These are phyloP conservation scores for Penicillium sp. DNA, from an alignment of 2,329 filamentous ascomycete genomes.

Conservation along the genomic window DNA sequence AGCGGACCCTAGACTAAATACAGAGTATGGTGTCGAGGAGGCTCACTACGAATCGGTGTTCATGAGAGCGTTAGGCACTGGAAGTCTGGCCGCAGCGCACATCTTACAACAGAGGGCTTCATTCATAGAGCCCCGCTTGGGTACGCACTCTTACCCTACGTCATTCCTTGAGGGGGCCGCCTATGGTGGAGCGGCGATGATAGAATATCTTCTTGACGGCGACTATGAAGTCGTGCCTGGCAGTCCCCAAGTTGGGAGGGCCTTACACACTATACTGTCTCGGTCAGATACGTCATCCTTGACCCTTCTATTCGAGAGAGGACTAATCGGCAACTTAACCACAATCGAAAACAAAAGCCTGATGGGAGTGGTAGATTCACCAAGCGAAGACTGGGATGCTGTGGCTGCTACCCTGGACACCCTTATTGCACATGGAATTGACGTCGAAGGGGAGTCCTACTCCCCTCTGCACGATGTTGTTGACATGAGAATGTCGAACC, in stretches of 20 bases:
- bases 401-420: not conserved
- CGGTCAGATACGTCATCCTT: not conserved
- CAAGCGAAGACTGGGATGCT: not conserved
- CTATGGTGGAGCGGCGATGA: not conserved
- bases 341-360: not conserved
- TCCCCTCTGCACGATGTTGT: not conserved
- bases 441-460: not conserved
- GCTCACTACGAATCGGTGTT: not conserved
- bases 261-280: not conserved
- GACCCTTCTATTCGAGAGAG: not conserved
- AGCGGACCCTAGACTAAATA: not conserved
- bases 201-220: not conserved
- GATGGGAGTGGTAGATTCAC: not conserved
- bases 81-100: not conserved
- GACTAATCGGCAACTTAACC: not conserved
- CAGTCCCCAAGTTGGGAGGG: not conserved
- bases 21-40: not conserved
- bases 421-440: not conserved
- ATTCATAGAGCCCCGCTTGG: not conserved
- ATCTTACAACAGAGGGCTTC: not conserved
- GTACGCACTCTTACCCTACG: not conserved
- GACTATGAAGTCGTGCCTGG: not conserved
- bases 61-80: not conserved
- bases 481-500: not conserved
- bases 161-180: not conserved